A percentile compares a stretch with the other conserved stretches of the same genome.
Conservation (phyloP, 768 basidiomycete species). For the Boletus insuetus region DNA sequence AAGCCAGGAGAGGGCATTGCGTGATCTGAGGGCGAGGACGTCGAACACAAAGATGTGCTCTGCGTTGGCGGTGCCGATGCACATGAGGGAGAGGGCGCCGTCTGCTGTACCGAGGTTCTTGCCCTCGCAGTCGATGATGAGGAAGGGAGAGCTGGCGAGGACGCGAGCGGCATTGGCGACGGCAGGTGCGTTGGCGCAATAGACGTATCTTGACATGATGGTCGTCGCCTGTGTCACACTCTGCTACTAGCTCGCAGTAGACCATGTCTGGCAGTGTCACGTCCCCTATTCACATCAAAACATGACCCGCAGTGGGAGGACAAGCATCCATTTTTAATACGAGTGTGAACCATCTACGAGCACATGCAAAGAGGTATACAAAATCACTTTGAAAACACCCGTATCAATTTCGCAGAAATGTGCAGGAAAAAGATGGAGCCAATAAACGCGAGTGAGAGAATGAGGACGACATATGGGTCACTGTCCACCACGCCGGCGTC, state of each 20-base stretch:
- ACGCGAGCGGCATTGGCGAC: slow-evolving; percentile 19
- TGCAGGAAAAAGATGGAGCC: slow-evolving; percentile 99
- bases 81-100: slow-evolving; percentile 37
- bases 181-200: slow-evolving; percentile 12
- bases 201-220: slow-evolving; percentile 22
- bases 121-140: slow-evolving; percentile 42
- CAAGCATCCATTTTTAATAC: neutral
- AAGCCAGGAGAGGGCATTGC: slow-evolving; percentile 19
- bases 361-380: neutral
- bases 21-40: slow-evolving; percentile 27
- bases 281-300: neutral
- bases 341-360: neutral
- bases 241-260: too few relatives aligned
- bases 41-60: slow-evolving; percentile 38
- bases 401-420: slow-evolving; percentile 92
- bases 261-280: neutral
- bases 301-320: too few relatives aligned
- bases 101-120: slow-evolving; percentile 30
- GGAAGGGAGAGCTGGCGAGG: slow-evolving; percentile 22
- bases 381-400: slow-evolving; percentile 77
- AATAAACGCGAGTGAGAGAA: slow-evolving; percentile 95
- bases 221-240: neutral
- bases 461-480: slow-evolving; percentile 95
- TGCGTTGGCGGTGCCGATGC: slow-evolving; percentile 31
- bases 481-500: slow-evolving; percentile 37